phyloP scores from a whole-genome alignment of 257 asterid species.

The Forsythia suspensa region DNA sequence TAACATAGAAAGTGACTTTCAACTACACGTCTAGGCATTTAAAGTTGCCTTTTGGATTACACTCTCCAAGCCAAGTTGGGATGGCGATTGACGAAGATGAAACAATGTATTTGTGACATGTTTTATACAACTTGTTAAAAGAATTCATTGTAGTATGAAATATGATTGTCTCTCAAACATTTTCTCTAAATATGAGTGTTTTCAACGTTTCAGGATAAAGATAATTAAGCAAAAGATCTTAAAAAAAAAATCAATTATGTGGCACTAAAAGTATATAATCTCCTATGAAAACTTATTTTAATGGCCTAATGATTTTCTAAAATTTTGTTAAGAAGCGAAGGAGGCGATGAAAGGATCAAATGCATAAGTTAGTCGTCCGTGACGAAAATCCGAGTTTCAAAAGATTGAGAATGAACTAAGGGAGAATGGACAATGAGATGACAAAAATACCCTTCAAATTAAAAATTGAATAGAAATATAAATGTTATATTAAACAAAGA shows the following conservation, averaged over 20 bases:
- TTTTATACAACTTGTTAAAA: too few relatives aligned
- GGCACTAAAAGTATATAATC: not conserved
- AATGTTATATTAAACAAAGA: too few relatives aligned
- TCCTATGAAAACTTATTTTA: not conserved
- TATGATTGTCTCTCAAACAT: not conserved
- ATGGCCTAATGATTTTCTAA: not conserved
- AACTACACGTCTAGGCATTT: not conserved
- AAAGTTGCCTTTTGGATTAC: not conserved
- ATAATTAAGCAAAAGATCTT: too few relatives aligned
- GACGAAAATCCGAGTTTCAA: not conserved
- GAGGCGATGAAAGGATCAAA: not conserved
- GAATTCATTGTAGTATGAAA: not conserved
- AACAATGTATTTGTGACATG: not conserved
- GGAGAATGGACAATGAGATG: not conserved
- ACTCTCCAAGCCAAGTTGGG: not conserved
- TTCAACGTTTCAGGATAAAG: not conserved
- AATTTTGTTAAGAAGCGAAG: not conserved
- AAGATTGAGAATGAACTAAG: not conserved
- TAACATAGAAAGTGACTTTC: not conserved
- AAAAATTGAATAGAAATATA: too few relatives aligned
- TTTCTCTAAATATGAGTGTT: not conserved
- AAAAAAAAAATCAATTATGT: not conserved
- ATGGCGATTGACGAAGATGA: not conserved
- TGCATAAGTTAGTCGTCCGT: not conserved
- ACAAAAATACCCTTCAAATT: too few relatives aligned